A percentile compares a stretch with the other conserved stretches of the same genome.
Conservation (phyloP, 108 stramenopile species). For the Mediolabrus comicus region DNA sequence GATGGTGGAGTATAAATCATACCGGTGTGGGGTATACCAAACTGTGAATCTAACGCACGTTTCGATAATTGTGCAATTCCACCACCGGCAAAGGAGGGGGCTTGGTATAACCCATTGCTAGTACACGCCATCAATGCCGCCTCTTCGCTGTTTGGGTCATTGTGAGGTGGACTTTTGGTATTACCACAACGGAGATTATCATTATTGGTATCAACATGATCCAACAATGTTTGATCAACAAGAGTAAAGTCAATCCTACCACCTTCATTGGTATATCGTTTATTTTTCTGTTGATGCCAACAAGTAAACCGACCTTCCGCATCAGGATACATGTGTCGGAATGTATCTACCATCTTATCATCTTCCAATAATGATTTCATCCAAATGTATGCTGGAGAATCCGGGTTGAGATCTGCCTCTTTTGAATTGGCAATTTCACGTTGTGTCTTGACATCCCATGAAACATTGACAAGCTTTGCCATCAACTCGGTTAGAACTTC, state of each 20-base stretch:
- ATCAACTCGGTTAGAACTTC: slow-evolving; percentile 71
- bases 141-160: slow-evolving; percentile 60
- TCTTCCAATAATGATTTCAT: slow-evolving; percentile 58
- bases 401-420: slow-evolving; percentile 45
- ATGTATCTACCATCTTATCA: slow-evolving; percentile 87
- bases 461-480: slow-evolving; percentile 63
- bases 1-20: slow-evolving; percentile 91
- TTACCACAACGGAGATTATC: slow-evolving; percentile 63
- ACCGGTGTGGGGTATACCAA: slow-evolving; percentile 77
- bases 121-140: slow-evolving; percentile 83
- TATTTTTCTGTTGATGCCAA: slow-evolving; percentile 88
- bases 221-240: slow-evolving; percentile 61
- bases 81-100: slow-evolving; percentile 81
- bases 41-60: slow-evolving; percentile 74
- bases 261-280: slow-evolving; percentile 84
- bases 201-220: slow-evolving; percentile 35
- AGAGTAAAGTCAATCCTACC: slow-evolving; percentile 87
- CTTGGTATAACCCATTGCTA: slow-evolving; percentile 66
- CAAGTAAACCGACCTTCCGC: slow-evolving; percentile 85
- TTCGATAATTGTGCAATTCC: slow-evolving; percentile 74
- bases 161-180: slow-evolving; percentile 10
- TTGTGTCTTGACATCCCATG: slow-evolving; percentile 59
- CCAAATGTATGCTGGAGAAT: slow-evolving; percentile 66
- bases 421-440: slow-evolving; percentile 56
- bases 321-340: slow-evolving; percentile 79